Conservation (phyloP, 2,329 filamentous ascomycete genomes). For the Dothideomycetes sp. region DNA sequence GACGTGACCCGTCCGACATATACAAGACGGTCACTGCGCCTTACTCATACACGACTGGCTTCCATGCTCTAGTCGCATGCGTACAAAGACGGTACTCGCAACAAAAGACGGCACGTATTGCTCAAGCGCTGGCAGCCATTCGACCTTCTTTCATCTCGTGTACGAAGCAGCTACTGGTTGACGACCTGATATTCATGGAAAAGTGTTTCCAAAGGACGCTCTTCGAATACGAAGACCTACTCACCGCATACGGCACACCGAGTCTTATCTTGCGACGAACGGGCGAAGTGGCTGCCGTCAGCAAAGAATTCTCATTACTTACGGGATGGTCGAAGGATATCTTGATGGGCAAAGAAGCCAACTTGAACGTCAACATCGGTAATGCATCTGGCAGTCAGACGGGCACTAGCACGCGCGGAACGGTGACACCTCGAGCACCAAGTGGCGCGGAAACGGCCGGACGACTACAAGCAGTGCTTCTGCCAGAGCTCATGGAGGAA, state of each 20-base stretch:
- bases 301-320: slow-evolving; percentile 92
- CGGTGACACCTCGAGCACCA: slow-evolving; percentile 36
- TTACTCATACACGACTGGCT: slow-evolving; percentile 82
- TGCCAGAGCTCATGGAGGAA: slow-evolving; percentile 87
- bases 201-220: slow-evolving; percentile 90
- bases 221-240: slow-evolving; percentile 87
- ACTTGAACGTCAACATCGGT: slow-evolving; percentile 75
- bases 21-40: slow-evolving; percentile 86
- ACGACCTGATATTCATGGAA: slow-evolving; percentile 95
- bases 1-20: slow-evolving; percentile 69
- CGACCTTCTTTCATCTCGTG: slow-evolving; percentile 89
- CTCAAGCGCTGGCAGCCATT: slow-evolving; percentile 78
- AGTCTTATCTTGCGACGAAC: slow-evolving; percentile 87
- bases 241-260: slow-evolving; percentile 78
- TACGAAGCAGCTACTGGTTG: slow-evolving; percentile 75
- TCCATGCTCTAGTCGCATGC: slow-evolving; percentile 77
- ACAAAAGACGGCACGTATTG: slow-evolving; percentile 71
- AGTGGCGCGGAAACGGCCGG: slow-evolving; percentile 21
- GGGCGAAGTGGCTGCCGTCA: slow-evolving; percentile 88
- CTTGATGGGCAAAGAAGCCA: slow-evolving; percentile 75
- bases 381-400: slow-evolving; percentile 34
- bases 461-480: slow-evolving; percentile 68
- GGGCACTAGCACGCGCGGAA: slow-evolving; percentile 38
- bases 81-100: slow-evolving; percentile 69
- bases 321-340: slow-evolving; percentile 92